A percentile compares a stretch with the other conserved stretches of the same genome.
These are phyloP conservation scores for Mycocentrospora acerina DNA, from an alignment of 2,329 filamentous ascomycete species.

Conservation along the genomic window DNA sequence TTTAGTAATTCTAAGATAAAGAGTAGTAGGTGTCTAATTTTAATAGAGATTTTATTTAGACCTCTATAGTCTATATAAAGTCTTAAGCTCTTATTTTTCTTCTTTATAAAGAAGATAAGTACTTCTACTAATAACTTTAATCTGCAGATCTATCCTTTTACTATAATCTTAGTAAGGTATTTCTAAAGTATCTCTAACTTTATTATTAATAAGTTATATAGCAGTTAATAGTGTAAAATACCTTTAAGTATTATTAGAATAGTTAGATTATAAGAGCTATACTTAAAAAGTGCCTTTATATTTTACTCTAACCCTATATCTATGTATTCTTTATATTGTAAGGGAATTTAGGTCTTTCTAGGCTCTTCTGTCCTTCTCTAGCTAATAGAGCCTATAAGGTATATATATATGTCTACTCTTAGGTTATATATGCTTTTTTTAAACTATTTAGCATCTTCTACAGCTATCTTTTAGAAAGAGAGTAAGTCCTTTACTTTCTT, in stretches of 20 bases:
- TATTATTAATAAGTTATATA: too few relatives aligned
- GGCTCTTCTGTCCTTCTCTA: not conserved
- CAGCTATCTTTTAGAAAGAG: too few relatives aligned
- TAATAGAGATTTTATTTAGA: not conserved
- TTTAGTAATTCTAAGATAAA: not conserved
- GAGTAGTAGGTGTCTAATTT: constrained; percentile 1
- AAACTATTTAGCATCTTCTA: too few relatives aligned
- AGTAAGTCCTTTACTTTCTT: too few relatives aligned
- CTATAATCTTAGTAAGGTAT: constrained; percentile 2
- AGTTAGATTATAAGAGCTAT: too few relatives aligned
- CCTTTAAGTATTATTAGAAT: too few relatives aligned
- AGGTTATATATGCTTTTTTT: too few relatives aligned
- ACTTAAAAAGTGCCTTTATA: too few relatives aligned
- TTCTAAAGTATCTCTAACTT: constrained; percentile 1
- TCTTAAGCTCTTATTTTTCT: not conserved
- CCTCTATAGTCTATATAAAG: not conserved
- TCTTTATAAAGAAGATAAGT: constrained; percentile 3
- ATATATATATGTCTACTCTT: not conserved
- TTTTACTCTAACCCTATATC: too few relatives aligned
- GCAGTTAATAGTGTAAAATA: too few relatives aligned
- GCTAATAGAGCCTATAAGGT: not conserved
- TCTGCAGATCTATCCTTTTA: not conserved
- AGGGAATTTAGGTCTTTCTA: not conserved
- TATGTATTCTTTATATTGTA: not conserved
- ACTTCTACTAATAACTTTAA: constrained; percentile 1